phyloP scores from a whole-genome alignment of 2,329 filamentous ascomycete species.

The Oidium heveae region DNA sequence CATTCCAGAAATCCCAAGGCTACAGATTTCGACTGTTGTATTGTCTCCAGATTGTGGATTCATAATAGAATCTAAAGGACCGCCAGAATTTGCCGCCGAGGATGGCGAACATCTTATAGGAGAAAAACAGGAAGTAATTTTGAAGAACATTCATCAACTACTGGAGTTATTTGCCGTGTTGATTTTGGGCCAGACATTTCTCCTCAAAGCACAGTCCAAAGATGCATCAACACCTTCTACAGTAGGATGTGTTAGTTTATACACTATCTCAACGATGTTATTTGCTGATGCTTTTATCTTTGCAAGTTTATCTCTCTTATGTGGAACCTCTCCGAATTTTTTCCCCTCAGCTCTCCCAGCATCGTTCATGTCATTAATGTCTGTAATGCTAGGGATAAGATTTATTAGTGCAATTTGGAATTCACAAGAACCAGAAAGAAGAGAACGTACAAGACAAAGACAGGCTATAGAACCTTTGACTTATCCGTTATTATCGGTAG shows the following conservation, averaged over 20 bases:
- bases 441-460: slow-evolving; percentile 14
- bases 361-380: slow-evolving; percentile 26
- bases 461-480: slow-evolving; percentile 8
- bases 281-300: slow-evolving; percentile 36
- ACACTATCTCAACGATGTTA: slow-evolving; percentile 34
- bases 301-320: slow-evolving; percentile 26
- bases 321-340: slow-evolving; percentile 26
- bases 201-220: slow-evolving; percentile 38
- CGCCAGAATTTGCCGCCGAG: slow-evolving; percentile 25
- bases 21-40: slow-evolving; percentile 36
- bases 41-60: slow-evolving; percentile 45
- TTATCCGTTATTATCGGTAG: slow-evolving; percentile 10
- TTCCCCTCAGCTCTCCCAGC: slow-evolving; percentile 31
- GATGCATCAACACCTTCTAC: slow-evolving; percentile 43
- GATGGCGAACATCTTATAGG: slow-evolving; percentile 31
- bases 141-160: slow-evolving; percentile 31
- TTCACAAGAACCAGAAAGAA: slow-evolving; percentile 31
- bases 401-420: slow-evolving; percentile 35
- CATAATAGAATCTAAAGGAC: slow-evolving; percentile 38
- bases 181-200: slow-evolving; percentile 33
- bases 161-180: slow-evolving; percentile 28
- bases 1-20: slow-evolving; percentile 23
- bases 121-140: slow-evolving; percentile 33
- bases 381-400: slow-evolving; percentile 29
- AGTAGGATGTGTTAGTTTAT: slow-evolving; percentile 38